Evolutionary conservation across 768 basidiomycete species (phyloP).

Genomic region (Hypsizygus marmoreus): DNA sequence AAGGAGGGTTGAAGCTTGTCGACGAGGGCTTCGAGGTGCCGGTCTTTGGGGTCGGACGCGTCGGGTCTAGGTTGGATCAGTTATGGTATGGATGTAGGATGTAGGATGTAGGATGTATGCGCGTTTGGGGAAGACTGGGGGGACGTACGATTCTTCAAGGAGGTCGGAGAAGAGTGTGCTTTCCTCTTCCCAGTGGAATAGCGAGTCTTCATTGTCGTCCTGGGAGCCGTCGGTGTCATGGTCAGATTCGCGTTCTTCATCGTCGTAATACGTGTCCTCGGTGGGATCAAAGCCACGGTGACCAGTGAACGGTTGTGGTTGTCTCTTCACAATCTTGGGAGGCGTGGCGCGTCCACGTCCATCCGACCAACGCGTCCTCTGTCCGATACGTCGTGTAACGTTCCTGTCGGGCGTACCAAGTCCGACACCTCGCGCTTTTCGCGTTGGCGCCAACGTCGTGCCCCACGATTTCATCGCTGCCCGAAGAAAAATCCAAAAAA

Average conservation of each 20-base stretch:
- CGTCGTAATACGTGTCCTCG: constrained; percentile 19
- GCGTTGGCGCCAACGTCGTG: too few species aligned
- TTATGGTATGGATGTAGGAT: too few species aligned
- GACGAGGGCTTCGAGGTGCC: constrained; percentile 36
- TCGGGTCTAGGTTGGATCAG: too few species aligned
- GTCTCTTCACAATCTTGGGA: background rate
- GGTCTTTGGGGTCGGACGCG: constrained; percentile 28
- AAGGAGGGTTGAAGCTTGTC: constrained; percentile 47
- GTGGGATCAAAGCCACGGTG: constrained; percentile 11
- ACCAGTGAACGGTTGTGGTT: background rate
- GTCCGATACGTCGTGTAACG: too few species aligned
- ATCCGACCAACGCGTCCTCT: too few species aligned
- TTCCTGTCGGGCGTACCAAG: too few species aligned
- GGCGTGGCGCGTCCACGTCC: too few species aligned
- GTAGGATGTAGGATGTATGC: constrained; percentile 10
- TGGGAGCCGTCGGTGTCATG: constrained; percentile 13
- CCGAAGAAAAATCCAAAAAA: too few species aligned
- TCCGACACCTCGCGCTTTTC: too few species aligned
- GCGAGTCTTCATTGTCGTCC: constrained; percentile 28
- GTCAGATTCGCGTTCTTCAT: constrained; percentile 5
- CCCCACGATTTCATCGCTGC: too few species aligned
- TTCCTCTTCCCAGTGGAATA: constrained; percentile 55
- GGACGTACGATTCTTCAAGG: constrained; percentile 42
- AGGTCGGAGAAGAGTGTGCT: constrained; percentile 52
- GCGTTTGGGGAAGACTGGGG: constrained; percentile 7